These are phyloP conservation scores for Pulveroboletus sp. DNA, from an alignment of 768 basidiomycete species.

Conservation along the genomic window DNA sequence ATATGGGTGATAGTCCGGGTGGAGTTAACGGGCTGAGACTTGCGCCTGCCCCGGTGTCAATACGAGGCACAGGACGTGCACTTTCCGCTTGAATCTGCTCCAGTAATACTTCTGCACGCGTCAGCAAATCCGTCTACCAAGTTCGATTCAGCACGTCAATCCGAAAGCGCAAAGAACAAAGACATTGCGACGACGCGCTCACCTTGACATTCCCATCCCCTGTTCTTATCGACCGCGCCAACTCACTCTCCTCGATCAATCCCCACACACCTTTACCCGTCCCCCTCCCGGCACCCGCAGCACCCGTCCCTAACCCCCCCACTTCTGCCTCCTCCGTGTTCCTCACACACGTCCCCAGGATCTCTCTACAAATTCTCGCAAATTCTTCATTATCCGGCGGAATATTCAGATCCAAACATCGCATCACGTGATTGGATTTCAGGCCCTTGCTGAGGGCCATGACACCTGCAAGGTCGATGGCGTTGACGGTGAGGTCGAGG, in stretches of 20 bases:
- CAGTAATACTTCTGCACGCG: constrained; percentile 42
- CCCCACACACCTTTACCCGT: constrained; percentile 73
- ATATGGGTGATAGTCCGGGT: too few species aligned
- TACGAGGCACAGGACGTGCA: not conserved
- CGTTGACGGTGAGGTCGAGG: constrained; percentile 84
- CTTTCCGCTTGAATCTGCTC: constrained; percentile 33
- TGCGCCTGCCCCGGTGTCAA: too few species aligned
- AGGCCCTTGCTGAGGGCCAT: constrained; percentile 89
- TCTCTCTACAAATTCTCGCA: constrained; percentile 84
- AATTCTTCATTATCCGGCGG: constrained; percentile 82
- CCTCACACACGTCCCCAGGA: constrained; percentile 84
- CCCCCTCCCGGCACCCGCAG: constrained; percentile 60
- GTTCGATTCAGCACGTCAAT: not conserved
- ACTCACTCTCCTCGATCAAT: constrained; percentile 82
- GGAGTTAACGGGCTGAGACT: too few species aligned
- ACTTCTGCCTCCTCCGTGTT: constrained; percentile 88
- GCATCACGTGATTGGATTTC: constrained; percentile 79
- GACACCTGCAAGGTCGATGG: constrained; percentile 84
- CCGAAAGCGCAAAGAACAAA: not conserved
- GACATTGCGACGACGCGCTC: too few species aligned
- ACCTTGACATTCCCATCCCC: constrained; percentile 43
- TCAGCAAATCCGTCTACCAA: constrained; percentile 9
- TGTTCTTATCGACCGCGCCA: constrained; percentile 66
- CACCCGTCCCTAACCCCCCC: not conserved
- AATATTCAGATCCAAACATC: constrained; percentile 92